Evolutionary conservation across 1,284 basidiomycete genomes (phyloP).

Genomic region (Puccinia novopanici): DNA sequence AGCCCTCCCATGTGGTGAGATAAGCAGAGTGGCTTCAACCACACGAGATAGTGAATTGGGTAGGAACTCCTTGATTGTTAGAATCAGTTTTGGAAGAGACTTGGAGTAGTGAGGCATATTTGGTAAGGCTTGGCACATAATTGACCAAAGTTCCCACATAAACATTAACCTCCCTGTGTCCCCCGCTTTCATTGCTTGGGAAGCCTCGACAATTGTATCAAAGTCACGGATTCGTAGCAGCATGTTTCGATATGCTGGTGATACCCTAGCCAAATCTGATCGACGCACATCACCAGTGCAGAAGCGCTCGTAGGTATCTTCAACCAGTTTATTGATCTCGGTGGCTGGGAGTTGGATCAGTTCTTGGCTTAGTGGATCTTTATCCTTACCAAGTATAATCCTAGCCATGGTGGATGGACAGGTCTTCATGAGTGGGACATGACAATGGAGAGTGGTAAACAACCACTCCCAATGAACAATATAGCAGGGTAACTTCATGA

Average conservation of each 20-base stretch:
- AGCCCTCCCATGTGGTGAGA: background rate
- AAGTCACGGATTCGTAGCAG: conserved; percentile 10
- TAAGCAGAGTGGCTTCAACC: background rate
- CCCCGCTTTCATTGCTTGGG: background rate
- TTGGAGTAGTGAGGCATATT: conserved; percentile 1
- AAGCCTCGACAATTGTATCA: conserved; percentile 5
- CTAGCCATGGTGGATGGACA: no score
- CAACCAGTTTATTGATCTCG: background rate
- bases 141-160: conserved; percentile 3
- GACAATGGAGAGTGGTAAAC: background rate
- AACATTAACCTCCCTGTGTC: background rate
- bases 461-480: background rate
- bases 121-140: background rate
- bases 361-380: background rate
- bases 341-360: background rate
- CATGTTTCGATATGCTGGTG: background rate
- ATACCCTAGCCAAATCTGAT: background rate
- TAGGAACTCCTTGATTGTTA: background rate
- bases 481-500: background rate
- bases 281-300: background rate
- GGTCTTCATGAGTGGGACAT: no score
- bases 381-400: no score
- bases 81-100: background rate
- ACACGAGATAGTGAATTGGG: background rate
- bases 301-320: background rate